Evolutionary conservation across 768 basidiomycete genomes (phyloP).

Genomic region (Auricularia cornea): DNA sequence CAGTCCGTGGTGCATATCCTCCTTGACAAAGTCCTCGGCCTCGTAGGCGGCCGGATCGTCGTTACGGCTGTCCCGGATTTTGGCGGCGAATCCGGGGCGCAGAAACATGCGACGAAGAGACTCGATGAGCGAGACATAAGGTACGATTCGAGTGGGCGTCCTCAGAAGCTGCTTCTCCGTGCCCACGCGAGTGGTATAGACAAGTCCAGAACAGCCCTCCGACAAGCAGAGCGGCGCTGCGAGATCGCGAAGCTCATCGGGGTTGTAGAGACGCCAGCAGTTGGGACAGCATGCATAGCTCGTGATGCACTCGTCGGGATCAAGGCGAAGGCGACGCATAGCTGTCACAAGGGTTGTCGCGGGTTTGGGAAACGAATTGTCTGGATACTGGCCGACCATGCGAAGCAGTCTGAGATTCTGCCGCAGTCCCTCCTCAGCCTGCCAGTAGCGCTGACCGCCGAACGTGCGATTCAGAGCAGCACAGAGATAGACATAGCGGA

Average conservation of each 20-base stretch:
- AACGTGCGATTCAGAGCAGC: too few species aligned
- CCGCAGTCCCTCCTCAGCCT: too few species aligned
- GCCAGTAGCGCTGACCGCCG: too few species aligned
- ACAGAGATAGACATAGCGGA: too few species aligned
- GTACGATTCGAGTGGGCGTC: background rate
- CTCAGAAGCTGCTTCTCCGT: background rate
- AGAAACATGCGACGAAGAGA: background rate
- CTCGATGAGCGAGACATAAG: background rate
- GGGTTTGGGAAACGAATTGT: constrained; percentile 11
- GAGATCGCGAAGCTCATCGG: background rate
- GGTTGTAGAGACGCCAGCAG: constrained; percentile 7
- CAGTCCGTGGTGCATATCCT: background rate
- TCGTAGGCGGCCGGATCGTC: background rate
- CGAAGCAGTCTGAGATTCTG: too few species aligned
- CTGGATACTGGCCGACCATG: too few species aligned
- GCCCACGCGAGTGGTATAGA: background rate
- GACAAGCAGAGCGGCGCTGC: background rate
- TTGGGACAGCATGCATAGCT: constrained; percentile 10
- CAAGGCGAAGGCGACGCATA: constrained; percentile 18
- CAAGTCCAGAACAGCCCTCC: constrained; percentile 5
- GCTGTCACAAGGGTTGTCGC: constrained; percentile 6
- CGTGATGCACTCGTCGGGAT: constrained; percentile 18
- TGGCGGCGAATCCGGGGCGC: background rate
- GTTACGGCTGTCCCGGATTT: background rate
- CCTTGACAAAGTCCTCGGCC: background rate